phyloP scores from a whole-genome alignment of 305 asterid genomes.

The Striga hermonthica region DNA sequence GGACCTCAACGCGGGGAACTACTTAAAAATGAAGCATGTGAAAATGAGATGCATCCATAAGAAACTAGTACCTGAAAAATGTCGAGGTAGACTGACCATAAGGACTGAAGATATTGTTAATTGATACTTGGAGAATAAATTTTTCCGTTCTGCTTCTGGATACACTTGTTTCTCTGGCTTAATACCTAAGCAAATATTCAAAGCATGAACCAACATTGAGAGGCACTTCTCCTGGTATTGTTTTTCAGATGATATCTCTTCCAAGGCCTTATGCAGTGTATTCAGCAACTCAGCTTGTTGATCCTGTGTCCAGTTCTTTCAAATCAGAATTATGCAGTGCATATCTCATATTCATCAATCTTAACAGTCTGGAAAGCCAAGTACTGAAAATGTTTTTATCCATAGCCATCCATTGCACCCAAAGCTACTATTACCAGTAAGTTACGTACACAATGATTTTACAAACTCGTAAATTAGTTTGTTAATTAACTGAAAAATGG shows the following conservation, averaged over 20 bases:
- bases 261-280: constrained; percentile 66
- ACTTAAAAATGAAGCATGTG: not conserved
- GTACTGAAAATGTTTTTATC: not conserved
- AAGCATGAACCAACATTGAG: constrained; percentile 54
- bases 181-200: constrained; percentile 47
- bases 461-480: constrained; percentile 12
- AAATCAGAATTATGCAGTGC: constrained; percentile 28
- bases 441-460: constrained; percentile 15
- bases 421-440: constrained; percentile 11
- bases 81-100: constrained; percentile 84
- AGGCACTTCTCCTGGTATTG: constrained; percentile 75
- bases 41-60: constrained; percentile 24
- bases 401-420: constrained; percentile 7
- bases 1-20: constrained; percentile 16
- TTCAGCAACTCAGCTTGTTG: constrained; percentile 59
- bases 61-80: constrained; percentile 66
- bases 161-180: constrained; percentile 37
- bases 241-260: constrained; percentile 71
- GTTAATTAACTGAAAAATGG: constrained; percentile 9
- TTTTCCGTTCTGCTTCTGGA: constrained; percentile 42
- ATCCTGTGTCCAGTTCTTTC: constrained; percentile 45
- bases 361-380: constrained; percentile 16
- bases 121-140: constrained; percentile 67
- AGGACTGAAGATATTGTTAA: constrained; percentile 64
- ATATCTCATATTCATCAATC: constrained; percentile 21